Percentiles rank a stretch among this genome's conserved stretches.
Conservation (phyloP, 371 early-diverging fungal genomes). For the Vairimorpha ceranae region DNA sequence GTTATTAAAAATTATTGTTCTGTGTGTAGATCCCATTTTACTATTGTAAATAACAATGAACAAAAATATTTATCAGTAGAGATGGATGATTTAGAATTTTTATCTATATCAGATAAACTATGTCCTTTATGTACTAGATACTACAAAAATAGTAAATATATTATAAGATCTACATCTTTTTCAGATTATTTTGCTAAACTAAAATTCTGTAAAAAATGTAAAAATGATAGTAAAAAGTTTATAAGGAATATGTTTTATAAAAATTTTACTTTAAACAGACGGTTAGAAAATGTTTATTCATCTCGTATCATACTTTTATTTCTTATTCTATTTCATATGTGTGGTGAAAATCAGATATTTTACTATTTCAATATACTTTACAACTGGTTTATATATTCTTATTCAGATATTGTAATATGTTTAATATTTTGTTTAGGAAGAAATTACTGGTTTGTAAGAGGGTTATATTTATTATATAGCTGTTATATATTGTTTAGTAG, state of each 20-base stretch:
- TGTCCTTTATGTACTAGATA: slow-evolving; percentile 21
- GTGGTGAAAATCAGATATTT: neutral
- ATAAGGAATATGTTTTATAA: slow-evolving; percentile 39
- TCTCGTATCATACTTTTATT: neutral
- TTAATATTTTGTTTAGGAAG: neutral
- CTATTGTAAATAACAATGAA: slow-evolving; percentile 9
- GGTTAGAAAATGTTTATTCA: neutral
- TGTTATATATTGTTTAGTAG: neutral
- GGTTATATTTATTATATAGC: neutral
- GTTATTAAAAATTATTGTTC: slow-evolving; percentile 32
- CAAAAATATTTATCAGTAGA: slow-evolving; percentile 29
- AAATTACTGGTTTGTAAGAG: neutral
- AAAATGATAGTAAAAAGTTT: slow-evolving; percentile 22
- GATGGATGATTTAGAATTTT: slow-evolving; percentile 21
- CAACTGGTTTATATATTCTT: neutral
- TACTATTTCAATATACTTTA: neutral
- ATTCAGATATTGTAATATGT: neutral
- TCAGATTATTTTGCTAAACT: slow-evolving; percentile 40
- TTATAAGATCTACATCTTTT: slow-evolving; percentile 27
- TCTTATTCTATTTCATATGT: neutral
- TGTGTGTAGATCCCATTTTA: slow-evolving; percentile 36
- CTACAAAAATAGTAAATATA: neutral
- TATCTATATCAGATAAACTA: slow-evolving; percentile 2
- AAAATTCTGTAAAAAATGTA: slow-evolving; percentile 37
- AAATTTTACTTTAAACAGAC: slow-evolving; percentile 41